Evolutionary conservation across 352 stramenopile genomes (phyloP), one percentile per base, ranked within the genome.

Genomic region (Pilasporangium apinafurcum): DNA sequence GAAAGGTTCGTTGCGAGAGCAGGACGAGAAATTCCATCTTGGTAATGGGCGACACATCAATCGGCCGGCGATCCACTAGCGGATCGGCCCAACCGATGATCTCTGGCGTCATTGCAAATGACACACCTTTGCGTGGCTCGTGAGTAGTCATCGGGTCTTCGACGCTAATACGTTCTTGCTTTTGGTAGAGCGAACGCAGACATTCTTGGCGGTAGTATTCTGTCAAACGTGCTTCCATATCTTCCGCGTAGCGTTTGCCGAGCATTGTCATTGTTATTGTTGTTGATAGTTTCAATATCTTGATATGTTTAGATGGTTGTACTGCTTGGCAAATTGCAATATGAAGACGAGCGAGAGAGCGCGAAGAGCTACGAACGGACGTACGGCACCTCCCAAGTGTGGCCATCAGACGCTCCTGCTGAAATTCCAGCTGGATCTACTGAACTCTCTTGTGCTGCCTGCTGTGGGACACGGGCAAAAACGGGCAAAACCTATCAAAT

Each of bases 131-230:
- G 53, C 35, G 36, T 43, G 56, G 62, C 65, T 77, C 65, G 71
- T 74, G 40, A 65, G 59, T 70, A 56, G 34, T 69, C 31, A 73
- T 62, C 53, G 48, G 48, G 39, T 65, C 78, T 7, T 65, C 46
- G 29, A 74, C 50, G 34, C 59, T 54, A 37, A 56, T 59, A 13
- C 59, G 56, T 31, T 70, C 51, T 42, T 80, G 66, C 59, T 79
- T 81, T 50, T 66, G 69, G 63, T 90, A 87, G 44, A 90, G 62
- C 34, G 78, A 62, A 40, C 74, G 74, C 35, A 90, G 67, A 38
- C 78, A 90, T 53, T 87, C 78, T 42, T 85, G 74, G 47, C 78
- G 74, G 60, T 90, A 90, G 63, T 81, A 90, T 61, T 90, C 78
- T 26, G 78, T 90, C 41, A 90, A 53, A 58, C 65, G 73, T 32